phyloP scores from a whole-genome alignment of 306 rosid species.

The Elaeagnus macrophylla region DNA sequence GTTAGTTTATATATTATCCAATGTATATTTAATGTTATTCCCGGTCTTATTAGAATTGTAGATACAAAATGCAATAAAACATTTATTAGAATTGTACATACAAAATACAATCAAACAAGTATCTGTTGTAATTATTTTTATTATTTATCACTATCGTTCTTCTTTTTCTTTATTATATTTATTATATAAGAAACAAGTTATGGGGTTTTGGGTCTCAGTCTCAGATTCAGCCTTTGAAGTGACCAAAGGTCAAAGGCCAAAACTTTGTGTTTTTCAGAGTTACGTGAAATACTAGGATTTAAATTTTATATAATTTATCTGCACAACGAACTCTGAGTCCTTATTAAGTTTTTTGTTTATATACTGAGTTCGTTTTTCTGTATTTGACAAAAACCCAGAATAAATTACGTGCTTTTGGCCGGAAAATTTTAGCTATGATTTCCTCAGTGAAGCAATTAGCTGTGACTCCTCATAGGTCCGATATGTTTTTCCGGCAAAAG shows the following conservation, averaged over 20 bases:
- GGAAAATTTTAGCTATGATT: slow-evolving; percentile 24
- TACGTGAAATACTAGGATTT: not conserved
- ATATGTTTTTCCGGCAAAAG: slow-evolving; percentile 20
- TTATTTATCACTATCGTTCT: no score
- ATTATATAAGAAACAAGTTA: not conserved
- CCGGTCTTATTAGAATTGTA: no score
- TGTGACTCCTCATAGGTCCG: slow-evolving; percentile 19
- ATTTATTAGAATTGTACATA: no score
- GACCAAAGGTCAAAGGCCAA: not conserved
- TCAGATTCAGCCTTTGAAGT: not conserved
- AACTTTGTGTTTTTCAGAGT: not conserved
- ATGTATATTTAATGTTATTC: no score
- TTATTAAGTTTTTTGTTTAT: not conserved
- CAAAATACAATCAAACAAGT: no score
- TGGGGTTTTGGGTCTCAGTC: not conserved
- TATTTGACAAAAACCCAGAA: slow-evolving; percentile 9
- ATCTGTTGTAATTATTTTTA: no score
- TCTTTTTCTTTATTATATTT: no score
- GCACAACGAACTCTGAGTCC: not conserved
- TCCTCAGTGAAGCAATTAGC: slow-evolving; percentile 32
- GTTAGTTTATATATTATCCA: no score
- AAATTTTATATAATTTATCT: not conserved
- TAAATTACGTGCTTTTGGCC: slow-evolving; percentile 11
- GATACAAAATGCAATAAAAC: no score
- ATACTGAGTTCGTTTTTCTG: not conserved